These are phyloP conservation scores for Tribonema minus DNA, from an alignment of 108 stramenopile genomes.

Conservation along the genomic window DNA sequence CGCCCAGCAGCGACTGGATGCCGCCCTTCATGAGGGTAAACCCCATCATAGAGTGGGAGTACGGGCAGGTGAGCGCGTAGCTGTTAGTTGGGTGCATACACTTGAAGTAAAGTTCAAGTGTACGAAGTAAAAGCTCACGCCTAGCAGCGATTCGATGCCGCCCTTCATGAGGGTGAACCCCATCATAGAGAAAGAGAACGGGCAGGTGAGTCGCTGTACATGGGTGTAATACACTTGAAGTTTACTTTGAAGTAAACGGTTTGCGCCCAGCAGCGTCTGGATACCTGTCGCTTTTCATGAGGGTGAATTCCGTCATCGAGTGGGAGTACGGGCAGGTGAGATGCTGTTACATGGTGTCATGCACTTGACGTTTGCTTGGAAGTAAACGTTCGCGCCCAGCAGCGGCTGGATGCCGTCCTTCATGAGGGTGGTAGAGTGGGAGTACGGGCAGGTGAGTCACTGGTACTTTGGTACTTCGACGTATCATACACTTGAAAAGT, in stretches of 20 bases:
- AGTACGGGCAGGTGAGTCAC: conserved; percentile 30
- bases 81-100: too few relatives aligned
- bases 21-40: conserved; percentile 96
- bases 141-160: conserved; percentile 81
- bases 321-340: conserved; percentile 67
- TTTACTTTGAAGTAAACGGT: too few relatives aligned
- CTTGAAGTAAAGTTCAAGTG: too few relatives aligned
- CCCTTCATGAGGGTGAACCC: conserved; percentile 97
- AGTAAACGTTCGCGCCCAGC: conserved; percentile 48
- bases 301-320: conserved; percentile 85
- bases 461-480: too few relatives aligned
- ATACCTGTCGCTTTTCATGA: conserved; percentile 97
- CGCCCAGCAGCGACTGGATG: conserved; percentile 74
- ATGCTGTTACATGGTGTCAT: too few relatives aligned
- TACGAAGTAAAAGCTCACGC: too few relatives aligned
- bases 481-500: too few relatives aligned
- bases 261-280: conserved; percentile 62
- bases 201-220: conserved; percentile 26
- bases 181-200: conserved; percentile 72
- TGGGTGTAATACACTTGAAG: too few relatives aligned
- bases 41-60: conserved; percentile 82
- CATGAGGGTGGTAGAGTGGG: conserved; percentile 88
- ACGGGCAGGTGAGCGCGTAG: conserved; percentile 27
- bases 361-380: too few relatives aligned
- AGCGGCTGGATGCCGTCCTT: conserved; percentile 93